These are phyloP conservation scores for Trichophyton equinum DNA, from an alignment of 2,329 filamentous ascomycete species.

Conservation along the genomic window DNA sequence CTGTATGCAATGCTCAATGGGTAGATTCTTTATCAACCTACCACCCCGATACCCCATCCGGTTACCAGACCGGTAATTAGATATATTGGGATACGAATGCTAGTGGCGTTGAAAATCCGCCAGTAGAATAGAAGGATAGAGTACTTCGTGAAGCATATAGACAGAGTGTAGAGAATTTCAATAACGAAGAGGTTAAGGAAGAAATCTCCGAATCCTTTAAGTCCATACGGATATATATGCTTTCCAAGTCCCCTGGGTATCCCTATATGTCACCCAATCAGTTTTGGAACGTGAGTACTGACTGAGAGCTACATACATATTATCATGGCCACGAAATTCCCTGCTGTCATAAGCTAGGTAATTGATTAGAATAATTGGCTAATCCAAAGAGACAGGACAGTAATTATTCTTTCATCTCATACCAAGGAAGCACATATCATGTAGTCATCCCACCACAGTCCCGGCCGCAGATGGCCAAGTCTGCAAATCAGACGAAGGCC, in stretches of 20 bases:
- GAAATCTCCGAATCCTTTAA: background rate
- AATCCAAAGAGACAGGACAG: background rate
- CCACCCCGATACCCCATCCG: conserved; percentile 5
- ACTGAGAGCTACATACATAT: background rate
- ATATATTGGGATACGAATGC: conserved; percentile 1
- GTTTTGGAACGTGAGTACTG: background rate
- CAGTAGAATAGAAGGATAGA: conserved; percentile 5
- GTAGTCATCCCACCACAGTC: conserved; percentile 5
- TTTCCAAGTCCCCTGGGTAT: conserved; percentile 1
- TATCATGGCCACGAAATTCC: conserved; percentile 5
- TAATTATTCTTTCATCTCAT: background rate
- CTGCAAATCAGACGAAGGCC: background rate
- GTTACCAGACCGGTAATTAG: background rate
- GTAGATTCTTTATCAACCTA: background rate
- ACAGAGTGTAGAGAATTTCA: conserved; percentile 6
- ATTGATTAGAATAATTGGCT: background rate
- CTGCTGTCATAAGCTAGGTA: background rate
- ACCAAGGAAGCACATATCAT: background rate
- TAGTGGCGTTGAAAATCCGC: conserved; percentile 1
- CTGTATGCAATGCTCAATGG: background rate
- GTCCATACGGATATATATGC: conserved; percentile 3
- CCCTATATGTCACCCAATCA: background rate
- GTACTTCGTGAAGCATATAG: conserved; percentile 2
- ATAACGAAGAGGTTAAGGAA: conserved; percentile 3
- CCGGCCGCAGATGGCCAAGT: background rate